Conservation (phyloP, 768 basidiomycete species). For the Hebeloma cylindrosporum region DNA sequence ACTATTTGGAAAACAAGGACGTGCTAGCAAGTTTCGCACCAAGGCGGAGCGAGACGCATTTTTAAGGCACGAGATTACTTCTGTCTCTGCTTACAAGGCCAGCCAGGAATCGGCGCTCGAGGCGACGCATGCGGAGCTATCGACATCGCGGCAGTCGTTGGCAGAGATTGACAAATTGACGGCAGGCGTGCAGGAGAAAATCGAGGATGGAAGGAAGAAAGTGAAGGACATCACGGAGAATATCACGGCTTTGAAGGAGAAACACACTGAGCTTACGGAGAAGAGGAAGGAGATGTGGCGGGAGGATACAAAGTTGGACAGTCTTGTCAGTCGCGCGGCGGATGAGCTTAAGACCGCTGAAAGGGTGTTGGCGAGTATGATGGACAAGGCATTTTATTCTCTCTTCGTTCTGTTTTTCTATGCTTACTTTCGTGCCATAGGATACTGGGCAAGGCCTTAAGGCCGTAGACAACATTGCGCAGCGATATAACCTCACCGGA, state of each 20-base stretch:
- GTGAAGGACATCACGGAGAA: slow-evolving; percentile 63
- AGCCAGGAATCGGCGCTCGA: slow-evolving; percentile 59
- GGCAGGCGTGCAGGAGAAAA: slow-evolving; percentile 51
- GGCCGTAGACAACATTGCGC: slow-evolving; percentile 82
- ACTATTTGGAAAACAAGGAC: slow-evolving; percentile 89
- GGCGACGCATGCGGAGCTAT: slow-evolving; percentile 50
- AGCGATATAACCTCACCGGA: slow-evolving; percentile 70
- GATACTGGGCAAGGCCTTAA: slow-evolving; percentile 89
- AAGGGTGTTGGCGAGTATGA: slow-evolving; percentile 79
- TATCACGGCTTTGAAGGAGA: slow-evolving; percentile 58
- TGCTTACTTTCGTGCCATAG: slow-evolving; percentile 36
- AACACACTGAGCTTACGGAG: slow-evolving; percentile 70
- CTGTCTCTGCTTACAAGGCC: slow-evolving; percentile 60
- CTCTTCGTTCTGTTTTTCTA: not conserved
- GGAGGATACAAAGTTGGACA: slow-evolving; percentile 87
- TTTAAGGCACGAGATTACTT: slow-evolving; percentile 74
- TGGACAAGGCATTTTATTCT: slow-evolving; percentile 77
- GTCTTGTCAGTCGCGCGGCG: slow-evolving; percentile 69
- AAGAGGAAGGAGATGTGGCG: slow-evolving; percentile 92
- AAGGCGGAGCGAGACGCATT: slow-evolving; percentile 82
- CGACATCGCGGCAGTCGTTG: slow-evolving; percentile 46
- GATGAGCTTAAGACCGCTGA: slow-evolving; percentile 84
- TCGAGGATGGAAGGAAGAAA: slow-evolving; percentile 63
- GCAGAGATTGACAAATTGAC: slow-evolving; percentile 60
- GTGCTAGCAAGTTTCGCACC: slow-evolving; percentile 80